A percentile compares a stretch with the other conserved stretches of the same genome.
These are phyloP conservation scores for Stephanodiscus triporus DNA, from an alignment of 108 stramenopile genomes.

Conservation along the genomic window DNA sequence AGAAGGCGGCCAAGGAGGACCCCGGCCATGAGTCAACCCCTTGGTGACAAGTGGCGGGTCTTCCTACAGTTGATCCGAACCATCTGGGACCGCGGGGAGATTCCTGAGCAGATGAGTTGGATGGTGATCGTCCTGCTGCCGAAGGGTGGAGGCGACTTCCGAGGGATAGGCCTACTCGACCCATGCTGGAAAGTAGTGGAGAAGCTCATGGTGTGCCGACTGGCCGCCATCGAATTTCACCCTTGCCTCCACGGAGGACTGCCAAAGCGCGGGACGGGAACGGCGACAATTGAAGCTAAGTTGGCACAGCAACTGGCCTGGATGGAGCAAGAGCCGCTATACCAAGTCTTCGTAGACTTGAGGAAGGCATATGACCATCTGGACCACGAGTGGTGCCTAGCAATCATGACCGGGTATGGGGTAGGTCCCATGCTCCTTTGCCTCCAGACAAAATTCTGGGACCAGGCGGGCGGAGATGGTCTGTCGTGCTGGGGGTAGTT, in stretches of 20 bases:
- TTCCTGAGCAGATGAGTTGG: too few relatives aligned
- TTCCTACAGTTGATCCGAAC: too few relatives aligned
- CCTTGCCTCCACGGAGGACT: constrained; percentile 16
- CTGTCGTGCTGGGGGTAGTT: constrained; percentile 9
- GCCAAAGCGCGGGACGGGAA: constrained; percentile 16
- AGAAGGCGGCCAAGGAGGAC: too few relatives aligned
- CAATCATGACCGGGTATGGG: constrained; percentile 22
- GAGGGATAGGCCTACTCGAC: not conserved
- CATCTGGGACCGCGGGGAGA: too few relatives aligned
- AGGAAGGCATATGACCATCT: constrained; percentile 26
- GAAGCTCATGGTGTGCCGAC: not conserved
- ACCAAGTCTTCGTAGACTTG: constrained; percentile 26
- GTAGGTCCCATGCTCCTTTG: constrained; percentile 11
- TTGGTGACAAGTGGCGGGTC: too few relatives aligned
- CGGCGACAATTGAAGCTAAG: constrained; percentile 29
- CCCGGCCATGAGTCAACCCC: too few relatives aligned
- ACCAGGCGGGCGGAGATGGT: not conserved
- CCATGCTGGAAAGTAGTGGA: constrained; percentile 3
- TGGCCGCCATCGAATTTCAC: constrained; percentile 1
- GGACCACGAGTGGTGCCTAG: constrained; percentile 13
- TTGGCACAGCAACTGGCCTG: constrained; percentile 18
- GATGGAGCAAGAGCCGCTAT: constrained; percentile 8
- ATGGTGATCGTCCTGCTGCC: too few relatives aligned
- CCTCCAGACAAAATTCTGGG: constrained; percentile 13
- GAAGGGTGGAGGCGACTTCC: too few relatives aligned